A percentile compares a stretch with the other conserved stretches of the same genome.
phyloP scores from a whole-genome alignment of 306 rosid species.

The Casuarina glauca region DNA sequence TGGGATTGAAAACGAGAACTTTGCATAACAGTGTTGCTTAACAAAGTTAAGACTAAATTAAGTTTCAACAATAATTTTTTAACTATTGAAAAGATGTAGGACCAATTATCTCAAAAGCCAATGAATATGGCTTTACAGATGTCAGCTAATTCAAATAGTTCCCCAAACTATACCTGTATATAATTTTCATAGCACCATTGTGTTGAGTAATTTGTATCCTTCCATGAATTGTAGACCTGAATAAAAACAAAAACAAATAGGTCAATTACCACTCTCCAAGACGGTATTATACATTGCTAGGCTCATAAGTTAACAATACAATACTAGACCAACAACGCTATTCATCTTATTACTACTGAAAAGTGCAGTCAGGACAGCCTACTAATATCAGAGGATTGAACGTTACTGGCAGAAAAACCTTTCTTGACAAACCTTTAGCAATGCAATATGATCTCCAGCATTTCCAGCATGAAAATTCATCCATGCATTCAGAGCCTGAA shows the following conservation, averaged over 20 bases:
- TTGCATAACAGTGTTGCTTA: not conserved
- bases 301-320: not conserved
- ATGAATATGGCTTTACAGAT: not conserved
- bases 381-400: not conserved
- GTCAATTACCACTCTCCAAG: constrained; percentile 16
- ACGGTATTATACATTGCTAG: constrained; percentile 4
- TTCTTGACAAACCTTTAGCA: constrained; percentile 61
- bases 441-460: constrained; percentile 88
- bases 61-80: not conserved
- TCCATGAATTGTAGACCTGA: constrained; percentile 94
- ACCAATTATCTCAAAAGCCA: not conserved
- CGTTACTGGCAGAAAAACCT: not conserved
- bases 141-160: not conserved
- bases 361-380: too few relatives aligned
- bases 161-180: constrained; percentile 60
- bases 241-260: not conserved
- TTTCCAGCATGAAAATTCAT: constrained; percentile 88
- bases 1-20: not conserved
- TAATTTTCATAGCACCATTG: constrained; percentile 96
- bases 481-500: constrained; percentile 90
- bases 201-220: constrained; percentile 87
- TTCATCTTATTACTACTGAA: not conserved
- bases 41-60: not conserved
- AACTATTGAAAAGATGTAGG: not conserved
- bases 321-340: not conserved